A percentile compares a stretch with the other conserved stretches of the same genome.
Evolutionary conservation across 2,329 filamentous ascomycete genomes (phyloP).

Genomic region (Aspergillus fructus): DNA sequence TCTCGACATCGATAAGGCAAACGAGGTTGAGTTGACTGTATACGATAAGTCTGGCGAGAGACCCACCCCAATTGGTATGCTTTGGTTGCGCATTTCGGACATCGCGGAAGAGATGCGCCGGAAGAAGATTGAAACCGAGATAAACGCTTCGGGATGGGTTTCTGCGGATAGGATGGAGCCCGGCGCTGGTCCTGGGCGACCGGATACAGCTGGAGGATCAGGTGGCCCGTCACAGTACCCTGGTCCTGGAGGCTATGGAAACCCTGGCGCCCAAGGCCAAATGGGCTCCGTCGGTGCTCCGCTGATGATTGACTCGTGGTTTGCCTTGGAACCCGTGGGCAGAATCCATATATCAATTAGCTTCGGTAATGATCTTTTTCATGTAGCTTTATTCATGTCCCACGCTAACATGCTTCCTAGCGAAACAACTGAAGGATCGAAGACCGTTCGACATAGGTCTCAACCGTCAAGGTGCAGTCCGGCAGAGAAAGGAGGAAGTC

Average conservation of each 20-base stretch:
- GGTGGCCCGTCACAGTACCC: conserved; percentile 34
- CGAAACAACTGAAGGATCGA: conserved; percentile 83
- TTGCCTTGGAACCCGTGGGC: conserved; percentile 90
- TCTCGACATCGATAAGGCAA: conserved; percentile 95
- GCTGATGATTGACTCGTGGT: conserved; percentile 81
- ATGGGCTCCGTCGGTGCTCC: conserved; percentile 30
- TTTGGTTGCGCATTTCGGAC: conserved; percentile 96
- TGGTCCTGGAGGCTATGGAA: conserved; percentile 24
- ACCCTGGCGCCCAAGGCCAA: conserved; percentile 26
- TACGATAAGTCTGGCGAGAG: conserved; percentile 94
- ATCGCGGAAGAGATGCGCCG: conserved; percentile 96
- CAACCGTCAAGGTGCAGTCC: conserved; percentile 90
- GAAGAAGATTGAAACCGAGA: conserved; percentile 95
- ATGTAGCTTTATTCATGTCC: not conserved
- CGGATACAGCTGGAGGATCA: conserved; percentile 58
- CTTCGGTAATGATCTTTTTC: conserved; percentile 56
- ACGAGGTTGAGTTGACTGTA: conserved; percentile 95
- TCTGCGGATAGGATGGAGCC: conserved; percentile 92
- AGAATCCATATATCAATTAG: conserved; percentile 88
- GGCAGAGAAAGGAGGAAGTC: conserved; percentile 96
- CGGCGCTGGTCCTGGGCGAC: conserved; percentile 48
- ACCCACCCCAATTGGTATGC: conserved; percentile 85
- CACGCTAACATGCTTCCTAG: conserved; percentile 35
- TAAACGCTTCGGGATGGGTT: conserved; percentile 93
- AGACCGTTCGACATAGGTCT: conserved; percentile 84